A percentile compares a stretch with the other conserved stretches of the same genome.
Conservation (phyloP, 805 yeast genomes). For the Candida silvatica region DNA sequence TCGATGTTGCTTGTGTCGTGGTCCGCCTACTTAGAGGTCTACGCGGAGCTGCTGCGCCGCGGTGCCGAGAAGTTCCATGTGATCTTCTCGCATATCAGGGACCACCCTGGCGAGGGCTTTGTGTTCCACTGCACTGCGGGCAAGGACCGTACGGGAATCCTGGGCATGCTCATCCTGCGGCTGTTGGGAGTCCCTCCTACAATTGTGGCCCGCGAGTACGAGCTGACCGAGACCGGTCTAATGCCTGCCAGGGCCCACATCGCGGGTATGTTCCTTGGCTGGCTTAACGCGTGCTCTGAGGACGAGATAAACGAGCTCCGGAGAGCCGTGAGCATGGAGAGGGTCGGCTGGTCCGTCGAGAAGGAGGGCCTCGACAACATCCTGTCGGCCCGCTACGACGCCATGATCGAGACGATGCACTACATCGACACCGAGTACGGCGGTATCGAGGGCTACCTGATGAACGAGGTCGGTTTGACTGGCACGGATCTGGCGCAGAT, state of each 20-base stretch:
- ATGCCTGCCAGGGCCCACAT: slow-evolving; percentile 20
- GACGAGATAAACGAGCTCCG: slow-evolving; percentile 14
- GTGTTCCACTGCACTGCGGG: slow-evolving; percentile 81
- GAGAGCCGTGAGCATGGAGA: slow-evolving; percentile 26
- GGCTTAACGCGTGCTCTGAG: slow-evolving; percentile 18
- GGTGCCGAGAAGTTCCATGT: slow-evolving; percentile 40
- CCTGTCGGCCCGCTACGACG: slow-evolving; percentile 56
- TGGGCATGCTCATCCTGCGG: slow-evolving; percentile 58
- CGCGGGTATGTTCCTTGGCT: slow-evolving; percentile 18
- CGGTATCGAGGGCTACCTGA: slow-evolving; percentile 38
- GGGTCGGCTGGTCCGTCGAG: slow-evolving; percentile 30
- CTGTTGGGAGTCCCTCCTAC: slow-evolving; percentile 58
- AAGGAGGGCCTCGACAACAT: slow-evolving; percentile 51
- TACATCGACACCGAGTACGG: slow-evolving; percentile 43
- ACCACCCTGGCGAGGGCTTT: slow-evolving; percentile 41
- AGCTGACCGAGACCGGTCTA: slow-evolving; percentile 61
- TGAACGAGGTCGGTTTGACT: slow-evolving; percentile 35
- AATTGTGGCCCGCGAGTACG: slow-evolving; percentile 68
- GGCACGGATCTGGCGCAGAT: slow-evolving; percentile 26
- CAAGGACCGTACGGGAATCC: slow-evolving; percentile 75
- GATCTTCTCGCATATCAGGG: slow-evolving; percentile 49
- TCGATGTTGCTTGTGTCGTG: slow-evolving; percentile 47
- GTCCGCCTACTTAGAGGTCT: slow-evolving; percentile 55
- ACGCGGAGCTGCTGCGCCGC: slow-evolving; percentile 43
- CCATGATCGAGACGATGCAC: slow-evolving; percentile 59